phyloP scores from a whole-genome alignment of 2,329 filamentous ascomycete genomes.

The Exophiala oligosperma region DNA sequence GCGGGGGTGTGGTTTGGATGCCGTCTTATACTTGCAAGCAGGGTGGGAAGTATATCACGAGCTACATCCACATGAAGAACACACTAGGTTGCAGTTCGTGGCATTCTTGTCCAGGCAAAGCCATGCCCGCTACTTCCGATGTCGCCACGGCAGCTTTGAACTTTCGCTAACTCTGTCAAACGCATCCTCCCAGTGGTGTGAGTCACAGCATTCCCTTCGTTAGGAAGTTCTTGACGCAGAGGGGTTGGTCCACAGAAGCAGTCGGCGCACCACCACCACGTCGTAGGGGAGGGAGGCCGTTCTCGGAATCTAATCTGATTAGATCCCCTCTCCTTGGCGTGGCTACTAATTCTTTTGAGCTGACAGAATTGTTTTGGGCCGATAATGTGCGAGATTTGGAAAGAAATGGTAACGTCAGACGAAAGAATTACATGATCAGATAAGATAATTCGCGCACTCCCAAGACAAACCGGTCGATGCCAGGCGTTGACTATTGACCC shows the following conservation, averaged over 20 bases:
- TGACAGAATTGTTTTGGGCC: neutral
- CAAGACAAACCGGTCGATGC: conserved; percentile 7
- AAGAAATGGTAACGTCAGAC: conserved; percentile 7
- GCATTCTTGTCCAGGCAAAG: neutral
- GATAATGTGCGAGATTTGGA: neutral
- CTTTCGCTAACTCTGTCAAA: too few relatives aligned
- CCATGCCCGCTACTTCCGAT: neutral
- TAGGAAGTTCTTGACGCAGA: neutral
- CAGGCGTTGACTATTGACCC: neutral
- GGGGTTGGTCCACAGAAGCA: neutral
- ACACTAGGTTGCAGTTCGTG: neutral
- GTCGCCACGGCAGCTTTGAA: neutral
- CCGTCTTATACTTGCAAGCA: too few relatives aligned
- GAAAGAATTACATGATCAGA: conserved; percentile 7
- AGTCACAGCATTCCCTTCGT: neutral
- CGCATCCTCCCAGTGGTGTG: neutral
- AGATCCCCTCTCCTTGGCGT: neutral
- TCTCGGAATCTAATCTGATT: conserved; percentile 7
- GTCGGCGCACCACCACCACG: neutral
- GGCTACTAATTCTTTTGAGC: neutral
- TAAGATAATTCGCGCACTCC: conserved; percentile 24
- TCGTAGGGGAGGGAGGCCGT: neutral
- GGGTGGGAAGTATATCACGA: neutral
- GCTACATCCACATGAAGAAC: neutral
- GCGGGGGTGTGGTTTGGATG: too few relatives aligned